Evolutionary conservation across 1,139 yeast species (phyloP).

Genomic region (Pichia inconspicua): DNA sequence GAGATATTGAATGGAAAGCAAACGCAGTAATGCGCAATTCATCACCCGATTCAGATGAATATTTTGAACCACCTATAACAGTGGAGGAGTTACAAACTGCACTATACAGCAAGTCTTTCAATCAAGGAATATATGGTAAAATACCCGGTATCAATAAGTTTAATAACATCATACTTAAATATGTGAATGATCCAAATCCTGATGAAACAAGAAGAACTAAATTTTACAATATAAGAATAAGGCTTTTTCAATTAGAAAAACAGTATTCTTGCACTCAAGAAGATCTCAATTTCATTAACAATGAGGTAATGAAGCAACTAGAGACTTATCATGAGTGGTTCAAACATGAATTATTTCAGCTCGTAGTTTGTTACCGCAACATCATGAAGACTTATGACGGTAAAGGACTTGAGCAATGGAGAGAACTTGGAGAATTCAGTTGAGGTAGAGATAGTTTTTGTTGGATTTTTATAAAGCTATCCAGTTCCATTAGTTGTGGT

Average conservation of each 20-base stretch:
- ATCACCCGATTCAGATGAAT: constrained; percentile 3
- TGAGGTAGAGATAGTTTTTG: not conserved
- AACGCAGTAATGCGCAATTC: constrained; percentile 18
- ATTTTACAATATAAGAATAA: constrained; percentile 34
- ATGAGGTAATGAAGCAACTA: constrained; percentile 28
- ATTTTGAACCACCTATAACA: constrained; percentile 24
- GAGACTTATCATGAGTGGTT: constrained; percentile 26
- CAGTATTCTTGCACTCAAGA: constrained; percentile 42
- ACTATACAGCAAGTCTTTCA: constrained; percentile 23
- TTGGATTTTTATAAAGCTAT: no score
- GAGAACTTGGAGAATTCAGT: not conserved
- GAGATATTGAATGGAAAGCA: constrained; percentile 32
- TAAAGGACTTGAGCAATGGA: constrained; percentile 23
- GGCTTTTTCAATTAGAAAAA: constrained; percentile 39
- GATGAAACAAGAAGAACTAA: constrained; percentile 46
- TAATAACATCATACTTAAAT: constrained; percentile 46
- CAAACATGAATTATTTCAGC: constrained; percentile 17
- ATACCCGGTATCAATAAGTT: constrained; percentile 41
- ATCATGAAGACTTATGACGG: constrained; percentile 20
- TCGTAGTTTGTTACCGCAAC: constrained; percentile 19
- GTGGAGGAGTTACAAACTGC: constrained; percentile 32
- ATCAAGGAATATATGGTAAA: constrained; percentile 24
- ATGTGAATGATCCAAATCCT: constrained; percentile 47
- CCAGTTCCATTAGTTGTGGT: no score
- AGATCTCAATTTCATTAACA: constrained; percentile 40